These are phyloP conservation scores for Rosa chinensis DNA, from an alignment of 306 rosid species.

Conservation along the genomic window DNA sequence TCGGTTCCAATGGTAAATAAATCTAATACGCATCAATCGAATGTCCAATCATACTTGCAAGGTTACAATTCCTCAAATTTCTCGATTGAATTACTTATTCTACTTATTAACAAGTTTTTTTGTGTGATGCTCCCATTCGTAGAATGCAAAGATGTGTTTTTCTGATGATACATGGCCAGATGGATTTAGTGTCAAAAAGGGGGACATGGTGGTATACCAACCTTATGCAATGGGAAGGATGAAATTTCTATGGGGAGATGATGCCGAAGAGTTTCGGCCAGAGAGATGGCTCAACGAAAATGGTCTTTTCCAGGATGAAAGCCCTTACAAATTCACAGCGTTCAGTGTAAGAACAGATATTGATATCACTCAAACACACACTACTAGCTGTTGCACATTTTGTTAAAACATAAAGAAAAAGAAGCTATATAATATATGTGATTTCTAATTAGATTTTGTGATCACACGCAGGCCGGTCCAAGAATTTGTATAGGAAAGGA, in stretches of 20 bases:
- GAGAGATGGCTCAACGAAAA: slow-evolving; percentile 37
- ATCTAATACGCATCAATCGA: neutral
- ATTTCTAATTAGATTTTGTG: neutral
- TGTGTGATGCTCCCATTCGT: neutral
- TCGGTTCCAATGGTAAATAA: neutral
- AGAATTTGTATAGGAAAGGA: neutral
- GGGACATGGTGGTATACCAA: slow-evolving; percentile 24
- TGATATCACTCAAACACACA: neutral
- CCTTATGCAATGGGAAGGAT: slow-evolving; percentile 40
- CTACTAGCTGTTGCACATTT: too few relatives aligned
- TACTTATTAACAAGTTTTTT: neutral
- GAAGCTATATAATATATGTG: too few relatives aligned
- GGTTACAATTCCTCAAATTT: neutral
- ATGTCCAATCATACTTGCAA: neutral
- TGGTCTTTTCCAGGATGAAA: slow-evolving; percentile 32
- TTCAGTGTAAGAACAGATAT: slow-evolving; percentile 33
- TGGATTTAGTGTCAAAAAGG: slow-evolving; percentile 9
- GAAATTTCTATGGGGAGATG: slow-evolving; percentile 36
- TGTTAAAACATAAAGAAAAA: too few relatives aligned
- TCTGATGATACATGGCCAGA: slow-evolving; percentile 2
- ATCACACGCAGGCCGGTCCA: neutral
- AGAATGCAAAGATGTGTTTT: neutral
- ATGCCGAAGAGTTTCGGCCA: slow-evolving; percentile 38
- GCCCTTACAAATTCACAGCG: slow-evolving; percentile 36
- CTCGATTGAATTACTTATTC: neutral